Percentiles rank a stretch among this genome's conserved stretches.
Evolutionary conservation across 1,284 basidiomycete genomes (phyloP).

Genomic region (Irpex sp.): DNA sequence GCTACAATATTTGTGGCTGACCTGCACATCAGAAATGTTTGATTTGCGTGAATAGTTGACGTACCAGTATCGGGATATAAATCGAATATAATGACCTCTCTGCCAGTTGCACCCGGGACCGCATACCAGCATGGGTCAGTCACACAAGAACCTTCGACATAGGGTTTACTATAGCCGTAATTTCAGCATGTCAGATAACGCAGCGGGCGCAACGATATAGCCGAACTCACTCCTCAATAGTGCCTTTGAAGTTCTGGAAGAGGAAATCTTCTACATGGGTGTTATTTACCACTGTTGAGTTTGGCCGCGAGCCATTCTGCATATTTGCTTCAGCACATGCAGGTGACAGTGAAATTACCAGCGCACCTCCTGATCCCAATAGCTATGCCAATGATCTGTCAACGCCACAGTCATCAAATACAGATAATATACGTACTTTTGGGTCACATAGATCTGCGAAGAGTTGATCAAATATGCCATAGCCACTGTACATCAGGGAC

Average conservation of each 20-base stretch:
- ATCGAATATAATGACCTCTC: constrained; percentile 57
- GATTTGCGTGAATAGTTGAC: not conserved
- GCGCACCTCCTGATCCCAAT: constrained; percentile 55
- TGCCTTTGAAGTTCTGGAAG: constrained; percentile 52
- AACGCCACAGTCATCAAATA: not conserved
- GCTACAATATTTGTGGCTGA: constrained; percentile 46
- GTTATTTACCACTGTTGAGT: constrained; percentile 42
- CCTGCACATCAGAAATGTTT: no score
- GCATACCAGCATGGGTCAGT: constrained; percentile 56
- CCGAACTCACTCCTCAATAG: constrained; percentile 45
- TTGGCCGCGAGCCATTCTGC: constrained; percentile 40
- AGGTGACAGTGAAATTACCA: not conserved
- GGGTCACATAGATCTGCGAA: constrained; percentile 54
- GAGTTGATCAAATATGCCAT: not conserved
- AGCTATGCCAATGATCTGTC: constrained; percentile 31
- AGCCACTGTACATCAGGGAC: constrained; percentile 15
- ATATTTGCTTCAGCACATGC: not conserved
- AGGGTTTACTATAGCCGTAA: constrained; percentile 35
- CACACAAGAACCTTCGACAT: constrained; percentile 55
- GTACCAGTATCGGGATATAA: constrained; percentile 50
- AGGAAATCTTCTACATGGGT: constrained; percentile 53
- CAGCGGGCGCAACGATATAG: not conserved
- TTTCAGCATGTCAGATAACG: not conserved
- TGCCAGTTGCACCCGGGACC: constrained; percentile 51
- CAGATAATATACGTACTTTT: constrained; percentile 43